Conservation (phyloP, 1,284 basidiomycete species). For the Mycosarcoma maydis region DNA sequence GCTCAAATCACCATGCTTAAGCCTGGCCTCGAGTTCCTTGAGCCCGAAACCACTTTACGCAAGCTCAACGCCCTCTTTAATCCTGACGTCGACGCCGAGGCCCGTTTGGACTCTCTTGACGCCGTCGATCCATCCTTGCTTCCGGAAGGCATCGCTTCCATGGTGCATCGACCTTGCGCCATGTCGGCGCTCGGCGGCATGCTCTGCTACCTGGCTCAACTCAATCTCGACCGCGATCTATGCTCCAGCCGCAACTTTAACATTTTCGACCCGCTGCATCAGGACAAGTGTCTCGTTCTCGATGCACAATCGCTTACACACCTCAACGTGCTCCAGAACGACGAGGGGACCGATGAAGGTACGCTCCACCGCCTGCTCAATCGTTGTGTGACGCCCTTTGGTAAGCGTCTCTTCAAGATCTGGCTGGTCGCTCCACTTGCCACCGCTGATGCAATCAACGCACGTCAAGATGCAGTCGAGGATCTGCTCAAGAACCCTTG, state of each 20-base stretch:
- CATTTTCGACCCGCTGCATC: slow-evolving; percentile 57
- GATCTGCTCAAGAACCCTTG: slow-evolving; percentile 49
- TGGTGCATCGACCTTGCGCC: slow-evolving; percentile 51
- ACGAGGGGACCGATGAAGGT: slow-evolving; percentile 62
- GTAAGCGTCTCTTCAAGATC: slow-evolving; percentile 65
- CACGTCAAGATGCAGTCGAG: slow-evolving; percentile 63
- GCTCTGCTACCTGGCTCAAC: slow-evolving; percentile 62
- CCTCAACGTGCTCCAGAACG: slow-evolving; percentile 65
- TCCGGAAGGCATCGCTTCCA: slow-evolving; percentile 54
- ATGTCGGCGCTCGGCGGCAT: slow-evolving; percentile 62
- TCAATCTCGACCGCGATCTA: slow-evolving; percentile 63
- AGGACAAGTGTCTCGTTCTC: slow-evolving; percentile 57
- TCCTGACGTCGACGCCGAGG: slow-evolving; percentile 30
- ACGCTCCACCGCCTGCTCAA: slow-evolving; percentile 65
- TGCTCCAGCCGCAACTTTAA: slow-evolving; percentile 65
- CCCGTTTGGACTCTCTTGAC: slow-evolving; percentile 37
- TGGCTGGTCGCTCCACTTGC: slow-evolving; percentile 64
- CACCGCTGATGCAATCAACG: slow-evolving; percentile 51
- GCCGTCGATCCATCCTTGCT: slow-evolving; percentile 39
- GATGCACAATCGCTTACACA: slow-evolving; percentile 65
- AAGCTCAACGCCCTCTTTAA: slow-evolving; percentile 60
- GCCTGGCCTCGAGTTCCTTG: slow-evolving; percentile 59
- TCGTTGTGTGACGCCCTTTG: slow-evolving; percentile 65
- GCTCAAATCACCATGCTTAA: slow-evolving; percentile 65
- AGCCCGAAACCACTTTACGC: slow-evolving; percentile 42